phyloP scores from a whole-genome alignment of 805 yeast genomes.

The Myxozyma lipomycoides region DNA sequence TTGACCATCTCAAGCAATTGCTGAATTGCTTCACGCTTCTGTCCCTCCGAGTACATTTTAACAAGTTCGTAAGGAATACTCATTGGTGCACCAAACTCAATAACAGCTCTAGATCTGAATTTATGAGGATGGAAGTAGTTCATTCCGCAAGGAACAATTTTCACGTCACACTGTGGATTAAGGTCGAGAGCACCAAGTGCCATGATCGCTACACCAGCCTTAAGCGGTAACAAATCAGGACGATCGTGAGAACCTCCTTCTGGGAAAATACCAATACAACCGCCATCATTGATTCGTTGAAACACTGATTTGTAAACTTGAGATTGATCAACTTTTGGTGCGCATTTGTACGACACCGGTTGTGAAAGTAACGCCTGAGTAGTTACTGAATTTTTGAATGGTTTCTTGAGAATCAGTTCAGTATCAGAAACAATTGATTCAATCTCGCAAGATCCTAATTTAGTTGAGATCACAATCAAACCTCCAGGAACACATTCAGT shows the following conservation, averaged over 20 bases:
- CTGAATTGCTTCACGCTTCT: constrained; percentile 68
- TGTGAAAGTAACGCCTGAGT: constrained; percentile 41
- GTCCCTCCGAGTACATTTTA: constrained; percentile 54
- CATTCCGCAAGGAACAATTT: constrained; percentile 95
- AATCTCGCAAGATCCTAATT: constrained; percentile 72
- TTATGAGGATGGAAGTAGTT: constrained; percentile 95
- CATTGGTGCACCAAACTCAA: constrained; percentile 89
- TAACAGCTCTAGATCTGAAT: constrained; percentile 90
- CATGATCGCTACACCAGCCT: constrained; percentile 98
- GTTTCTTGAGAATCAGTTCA: constrained; percentile 62
- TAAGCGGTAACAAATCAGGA: constrained; percentile 82
- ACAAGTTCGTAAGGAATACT: constrained; percentile 61
- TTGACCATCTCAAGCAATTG: constrained; percentile 67
- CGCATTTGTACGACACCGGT: constrained; percentile 64
- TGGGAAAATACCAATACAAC: constrained; percentile 89
- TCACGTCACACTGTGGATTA: constrained; percentile 70
- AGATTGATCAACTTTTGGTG: constrained; percentile 81
- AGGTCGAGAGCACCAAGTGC: constrained; percentile 89
- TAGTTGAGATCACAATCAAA: constrained; percentile 68
- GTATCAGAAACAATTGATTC: constrained; percentile 66
- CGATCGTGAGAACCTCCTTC: constrained; percentile 99
- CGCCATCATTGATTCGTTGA: constrained; percentile 71
- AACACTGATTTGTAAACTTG: constrained; percentile 80
- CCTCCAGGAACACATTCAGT: constrained; percentile 61
- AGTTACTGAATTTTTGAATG: constrained; percentile 55